These are phyloP conservation scores for Paramecium sexaurelia DNA, from an alignment of 73 alveolate genomes.

Conservation along the genomic window DNA sequence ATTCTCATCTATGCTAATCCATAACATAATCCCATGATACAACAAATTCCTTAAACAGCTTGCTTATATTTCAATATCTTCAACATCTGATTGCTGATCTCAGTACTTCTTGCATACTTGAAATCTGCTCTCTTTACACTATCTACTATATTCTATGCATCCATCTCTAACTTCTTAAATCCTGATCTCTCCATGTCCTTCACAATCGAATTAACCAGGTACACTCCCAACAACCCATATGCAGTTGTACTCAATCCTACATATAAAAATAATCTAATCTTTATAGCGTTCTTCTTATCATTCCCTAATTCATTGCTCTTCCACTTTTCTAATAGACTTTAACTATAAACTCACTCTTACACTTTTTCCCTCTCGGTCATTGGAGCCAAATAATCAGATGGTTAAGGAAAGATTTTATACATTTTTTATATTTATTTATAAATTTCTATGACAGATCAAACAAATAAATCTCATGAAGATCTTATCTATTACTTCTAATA, in stretches of 20 bases:
- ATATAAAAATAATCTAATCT: not conserved
- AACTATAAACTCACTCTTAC: not conserved
- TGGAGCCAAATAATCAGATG: slow-evolving; percentile 35
- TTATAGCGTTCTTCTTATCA: not conserved
- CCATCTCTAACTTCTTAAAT: not conserved
- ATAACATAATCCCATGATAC: not conserved
- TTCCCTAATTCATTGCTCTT: not conserved
- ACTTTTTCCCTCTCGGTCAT: not conserved
- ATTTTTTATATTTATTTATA: not conserved
- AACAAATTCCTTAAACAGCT: not conserved
- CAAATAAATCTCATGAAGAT: not conserved
- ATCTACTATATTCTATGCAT: not conserved
- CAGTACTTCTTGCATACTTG: slow-evolving; percentile 4
- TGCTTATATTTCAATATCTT: not conserved
- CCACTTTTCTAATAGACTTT: not conserved
- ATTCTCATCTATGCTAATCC: slow-evolving; percentile 19
- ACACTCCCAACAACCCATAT: not conserved
- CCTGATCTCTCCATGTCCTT: not conserved
- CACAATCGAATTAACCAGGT: not conserved
- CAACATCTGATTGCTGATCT: not conserved
- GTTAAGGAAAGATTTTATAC: not conserved
- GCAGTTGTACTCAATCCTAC: not conserved
- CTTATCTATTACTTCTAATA: not conserved
- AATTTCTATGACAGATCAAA: not conserved
- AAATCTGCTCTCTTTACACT: slow-evolving; percentile 7